Percentiles rank a stretch among this genome's conserved stretches.
phyloP scores from a whole-genome alignment of 495 filamentous ascomycete genomes.

The Aspergillus olivimuriae region DNA sequence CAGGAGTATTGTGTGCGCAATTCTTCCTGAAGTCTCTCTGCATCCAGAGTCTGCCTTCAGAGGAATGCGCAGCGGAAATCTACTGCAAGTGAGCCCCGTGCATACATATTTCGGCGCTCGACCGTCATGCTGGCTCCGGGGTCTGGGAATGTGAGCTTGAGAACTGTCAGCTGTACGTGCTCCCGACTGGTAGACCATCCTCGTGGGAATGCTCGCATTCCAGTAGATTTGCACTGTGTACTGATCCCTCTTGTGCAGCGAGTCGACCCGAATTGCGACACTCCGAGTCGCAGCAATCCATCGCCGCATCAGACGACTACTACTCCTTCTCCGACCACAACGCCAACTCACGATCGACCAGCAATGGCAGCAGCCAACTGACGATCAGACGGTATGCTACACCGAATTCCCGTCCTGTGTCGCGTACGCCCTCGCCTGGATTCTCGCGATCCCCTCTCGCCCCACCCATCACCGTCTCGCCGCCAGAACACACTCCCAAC shows the following conservation, averaged over 20 bases:
- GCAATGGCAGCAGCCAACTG: slow-evolving; percentile 36
- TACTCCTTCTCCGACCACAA: slow-evolving; percentile 53
- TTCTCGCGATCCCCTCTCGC: slow-evolving; percentile 24
- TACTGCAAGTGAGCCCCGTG: slow-evolving; percentile 14
- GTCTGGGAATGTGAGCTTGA: slow-evolving; percentile 25
- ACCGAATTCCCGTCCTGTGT: slow-evolving; percentile 36
- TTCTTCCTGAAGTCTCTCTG: slow-evolving; percentile 2
- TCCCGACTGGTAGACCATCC: background rate
- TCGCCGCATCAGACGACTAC: slow-evolving; percentile 62
- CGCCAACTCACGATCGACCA: slow-evolving; percentile 36
- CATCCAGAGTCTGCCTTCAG: slow-evolving; percentile 5
- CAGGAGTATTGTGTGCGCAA: slow-evolving; percentile 1
- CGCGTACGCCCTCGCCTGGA: slow-evolving; percentile 25
- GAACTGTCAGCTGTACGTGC: slow-evolving; percentile 32
- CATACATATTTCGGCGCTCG: slow-evolving; percentile 19
- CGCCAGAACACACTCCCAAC: slow-evolving; percentile 15
- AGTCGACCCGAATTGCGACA: slow-evolving; percentile 49
- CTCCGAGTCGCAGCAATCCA: slow-evolving; percentile 51
- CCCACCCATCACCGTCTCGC: slow-evolving; percentile 12
- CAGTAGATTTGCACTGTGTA: background rate
- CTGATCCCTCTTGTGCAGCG: slow-evolving; percentile 25
- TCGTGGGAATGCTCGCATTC: background rate
- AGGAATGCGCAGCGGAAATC: slow-evolving; percentile 15
- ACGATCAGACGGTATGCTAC: slow-evolving; percentile 48
- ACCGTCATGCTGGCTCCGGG: slow-evolving; percentile 30